These are phyloP conservation scores for Raffaelea albimanens DNA, from an alignment of 2,329 filamentous ascomycete species.

Conservation along the genomic window DNA sequence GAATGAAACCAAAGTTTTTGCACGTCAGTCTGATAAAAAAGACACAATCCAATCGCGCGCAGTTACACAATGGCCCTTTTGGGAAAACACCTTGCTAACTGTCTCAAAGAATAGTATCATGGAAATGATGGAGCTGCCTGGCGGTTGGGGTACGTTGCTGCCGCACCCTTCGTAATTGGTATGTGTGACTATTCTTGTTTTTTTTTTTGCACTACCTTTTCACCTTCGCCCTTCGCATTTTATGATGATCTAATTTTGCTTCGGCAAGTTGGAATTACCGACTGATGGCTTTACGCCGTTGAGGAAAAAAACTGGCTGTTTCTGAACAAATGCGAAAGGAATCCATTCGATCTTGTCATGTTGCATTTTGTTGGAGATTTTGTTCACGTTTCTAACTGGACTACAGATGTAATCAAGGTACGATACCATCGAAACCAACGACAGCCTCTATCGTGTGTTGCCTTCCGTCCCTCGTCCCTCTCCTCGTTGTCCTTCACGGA, in stretches of 20 bases:
- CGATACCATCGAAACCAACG: constrained; percentile 12
- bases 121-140: not conserved
- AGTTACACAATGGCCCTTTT: not conserved
- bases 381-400: too few relatives aligned
- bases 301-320: constrained; percentile 82
- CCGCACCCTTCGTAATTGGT: not conserved
- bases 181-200: constrained; percentile 8
- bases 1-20: constrained; percentile 78
- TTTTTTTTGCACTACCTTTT: not conserved
- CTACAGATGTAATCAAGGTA: constrained; percentile 1
- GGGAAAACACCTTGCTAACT: not conserved
- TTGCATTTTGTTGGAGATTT: not conserved
- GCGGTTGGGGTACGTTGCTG: too few relatives aligned
- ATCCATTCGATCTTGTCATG: too few relatives aligned
- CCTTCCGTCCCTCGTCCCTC: not conserved
- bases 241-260: constrained; percentile 61
- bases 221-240: constrained; percentile 8
- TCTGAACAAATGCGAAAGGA: constrained; percentile 46
- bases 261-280: constrained; percentile 92
- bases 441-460: constrained; percentile 17
- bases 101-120: not conserved
- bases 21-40: constrained; percentile 83
- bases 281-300: constrained; percentile 54
- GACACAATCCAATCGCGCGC: not conserved
- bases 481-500: constrained; percentile 2